Evolutionary conservation across 2,329 filamentous ascomycete species (phyloP), one percentile per base, ranked within the genome.

Genomic region (Ophiostoma ips): DNA sequence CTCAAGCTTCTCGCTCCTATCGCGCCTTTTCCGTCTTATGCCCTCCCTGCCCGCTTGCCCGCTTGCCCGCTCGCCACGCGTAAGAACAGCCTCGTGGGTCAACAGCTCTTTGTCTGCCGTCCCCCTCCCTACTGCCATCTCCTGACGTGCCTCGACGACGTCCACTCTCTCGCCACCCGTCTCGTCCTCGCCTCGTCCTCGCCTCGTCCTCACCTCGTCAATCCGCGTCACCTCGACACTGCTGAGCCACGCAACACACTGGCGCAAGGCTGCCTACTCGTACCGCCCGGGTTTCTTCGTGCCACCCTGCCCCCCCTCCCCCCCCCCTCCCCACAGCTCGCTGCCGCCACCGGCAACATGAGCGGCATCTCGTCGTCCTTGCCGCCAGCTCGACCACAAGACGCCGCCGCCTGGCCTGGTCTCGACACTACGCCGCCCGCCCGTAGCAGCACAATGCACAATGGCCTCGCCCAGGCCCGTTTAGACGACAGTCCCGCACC

Each of bases 321-420:
- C 28, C 8, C 28, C 10, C 21, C 21, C 44, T 21, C 16, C 5
- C 37, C 31, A 21, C 13, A 16, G 21, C 45, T 18, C 10, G 8
- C 8, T 31, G 33, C n/a, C 10, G n/a, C 48, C 24, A 33, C 45
- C 24, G 40, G 44, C 34, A 51, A 19, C 46, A 51, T 51, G 50
- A 43, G 41, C 24, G 46, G 28, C 24, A 43, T 38, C 18, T 34
- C 40, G 11, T 31, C 21, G 12, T 19, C 46, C 40, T 18, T 37
- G 34, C 47, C 46, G 15, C 28, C 28, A 34, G 18, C 33, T 45
- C 18, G 19, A 18, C 12, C n/a, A n/a, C 21, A 48, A 36, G 28
- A 47, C 34, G 24, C 18, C 34, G 24, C 18, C 24, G 24, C 8
- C 24, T 28, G 24, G 24, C 24, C 4, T 4, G 24, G 24, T 28